phyloP scores from a whole-genome alignment of 2,329 filamentous ascomycete genomes.

The Neonectria punicea region DNA sequence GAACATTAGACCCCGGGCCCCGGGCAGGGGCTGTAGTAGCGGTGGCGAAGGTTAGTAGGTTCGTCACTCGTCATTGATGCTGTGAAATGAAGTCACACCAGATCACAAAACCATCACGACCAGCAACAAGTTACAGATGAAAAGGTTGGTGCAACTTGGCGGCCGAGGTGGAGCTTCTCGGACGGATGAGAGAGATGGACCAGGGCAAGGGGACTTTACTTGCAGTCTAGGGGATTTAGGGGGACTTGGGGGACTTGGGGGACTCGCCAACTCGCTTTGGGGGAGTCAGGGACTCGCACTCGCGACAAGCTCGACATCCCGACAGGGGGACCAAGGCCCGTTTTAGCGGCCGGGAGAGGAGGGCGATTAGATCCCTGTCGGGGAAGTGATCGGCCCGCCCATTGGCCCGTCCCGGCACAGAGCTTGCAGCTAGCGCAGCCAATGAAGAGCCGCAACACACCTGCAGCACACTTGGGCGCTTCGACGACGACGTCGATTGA shows the following conservation, averaged over 20 bases:
- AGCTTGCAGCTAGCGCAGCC: slow-evolving; percentile 45
- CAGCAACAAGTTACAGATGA: slow-evolving; percentile 16
- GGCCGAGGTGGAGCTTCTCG: slow-evolving; percentile 17
- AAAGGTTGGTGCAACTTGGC: slow-evolving; percentile 13
- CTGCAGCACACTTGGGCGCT: slow-evolving; percentile 48
- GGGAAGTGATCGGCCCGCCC: slow-evolving; percentile 47
- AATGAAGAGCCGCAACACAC: slow-evolving; percentile 49
- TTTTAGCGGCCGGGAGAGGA: slow-evolving; percentile 41
- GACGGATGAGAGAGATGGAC: slow-evolving; percentile 1
- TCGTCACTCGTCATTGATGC: slow-evolving; percentile 5
- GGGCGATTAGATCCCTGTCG: slow-evolving; percentile 51
- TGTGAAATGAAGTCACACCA: slow-evolving; percentile 18
- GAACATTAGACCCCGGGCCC: no score
- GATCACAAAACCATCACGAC: slow-evolving; percentile 17
- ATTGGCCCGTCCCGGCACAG: slow-evolving; percentile 46
- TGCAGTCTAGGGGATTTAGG: background rate
- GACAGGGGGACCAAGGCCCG: slow-evolving; percentile 11
- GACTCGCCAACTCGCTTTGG: background rate
- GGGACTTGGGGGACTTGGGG: no score
- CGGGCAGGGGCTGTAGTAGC: background rate
- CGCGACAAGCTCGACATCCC: background rate
- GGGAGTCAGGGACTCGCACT: background rate
- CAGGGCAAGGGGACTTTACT: background rate
- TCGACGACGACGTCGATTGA: slow-evolving; percentile 47
- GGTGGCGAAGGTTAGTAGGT: background rate